These are phyloP conservation scores for Endogone sp. DNA, from an alignment of 192 early-diverging fungal genomes.

Conservation along the genomic window DNA sequence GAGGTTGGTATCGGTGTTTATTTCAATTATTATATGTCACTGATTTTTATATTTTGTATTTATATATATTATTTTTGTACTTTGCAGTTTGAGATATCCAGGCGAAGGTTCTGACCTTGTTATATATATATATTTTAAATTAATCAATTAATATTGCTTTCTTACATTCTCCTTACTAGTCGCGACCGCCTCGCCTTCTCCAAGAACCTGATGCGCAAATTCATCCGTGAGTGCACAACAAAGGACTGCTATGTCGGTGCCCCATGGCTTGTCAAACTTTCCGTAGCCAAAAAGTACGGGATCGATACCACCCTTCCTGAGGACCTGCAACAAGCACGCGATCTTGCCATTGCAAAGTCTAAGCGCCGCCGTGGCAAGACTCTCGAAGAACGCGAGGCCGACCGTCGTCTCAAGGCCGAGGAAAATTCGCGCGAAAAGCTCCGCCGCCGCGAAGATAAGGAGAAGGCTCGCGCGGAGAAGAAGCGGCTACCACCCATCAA, in stretches of 20 bases:
- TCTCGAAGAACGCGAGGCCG: slow-evolving; percentile 17
- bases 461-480: slow-evolving; percentile 25
- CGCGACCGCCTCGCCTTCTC: slow-evolving; percentile 63
- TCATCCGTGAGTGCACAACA: slow-evolving; percentile 58
- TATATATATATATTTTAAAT: too few relatives aligned
- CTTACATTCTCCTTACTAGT: slow-evolving; percentile 15
- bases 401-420: slow-evolving; percentile 23
- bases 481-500: slow-evolving; percentile 42
- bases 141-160: not conserved
- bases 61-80: too few relatives aligned
- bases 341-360: slow-evolving; percentile 29
- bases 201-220: slow-evolving; percentile 69
- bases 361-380: slow-evolving; percentile 28
- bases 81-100: too few relatives aligned
- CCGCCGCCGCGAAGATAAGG: slow-evolving; percentile 19
- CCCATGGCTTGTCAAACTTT: slow-evolving; percentile 68
- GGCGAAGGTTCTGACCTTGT: too few relatives aligned
- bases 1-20: slow-evolving; percentile 19
- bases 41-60: too few relatives aligned
- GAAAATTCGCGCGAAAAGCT: slow-evolving; percentile 29
- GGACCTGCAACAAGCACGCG: slow-evolving; percentile 36
- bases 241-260: slow-evolving; percentile 68
- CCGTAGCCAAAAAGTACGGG: slow-evolving; percentile 42
- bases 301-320: slow-evolving; percentile 36
- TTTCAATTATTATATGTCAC: not conserved